A percentile compares a stretch with the other conserved stretches of the same genome.
Evolutionary conservation across 805 yeast genomes (phyloP).

Genomic region (Candida bentonensis): DNA sequence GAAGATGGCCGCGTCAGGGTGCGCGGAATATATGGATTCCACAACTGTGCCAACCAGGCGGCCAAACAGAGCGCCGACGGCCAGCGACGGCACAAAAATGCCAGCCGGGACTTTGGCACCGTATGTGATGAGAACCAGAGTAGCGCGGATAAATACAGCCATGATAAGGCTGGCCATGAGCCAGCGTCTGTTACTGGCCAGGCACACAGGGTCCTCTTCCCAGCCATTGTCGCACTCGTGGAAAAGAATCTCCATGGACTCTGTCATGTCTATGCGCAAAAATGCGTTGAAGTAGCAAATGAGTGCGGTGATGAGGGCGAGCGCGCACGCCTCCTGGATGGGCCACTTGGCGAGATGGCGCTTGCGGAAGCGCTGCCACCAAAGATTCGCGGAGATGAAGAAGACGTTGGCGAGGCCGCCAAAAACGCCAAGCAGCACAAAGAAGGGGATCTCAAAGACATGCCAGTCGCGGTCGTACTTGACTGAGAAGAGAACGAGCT

Average conservation of each 20-base stretch:
- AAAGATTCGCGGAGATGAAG: constrained; percentile 60
- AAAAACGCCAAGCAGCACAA: constrained; percentile 65
- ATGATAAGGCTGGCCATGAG: constrained; percentile 40
- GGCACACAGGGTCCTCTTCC: constrained; percentile 26
- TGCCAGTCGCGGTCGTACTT: constrained; percentile 79
- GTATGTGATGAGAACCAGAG: constrained; percentile 69
- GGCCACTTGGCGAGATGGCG: constrained; percentile 44
- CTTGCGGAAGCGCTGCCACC: constrained; percentile 66
- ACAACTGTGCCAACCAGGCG: constrained; percentile 66
- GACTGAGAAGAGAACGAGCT: constrained; percentile 86
- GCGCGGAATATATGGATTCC: constrained; percentile 32
- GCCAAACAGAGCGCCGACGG: constrained; percentile 92
- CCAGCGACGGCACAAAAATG: constrained; percentile 93
- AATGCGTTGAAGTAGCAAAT: constrained; percentile 77
- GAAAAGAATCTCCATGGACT: constrained; percentile 79
- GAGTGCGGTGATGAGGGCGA: constrained; percentile 58
- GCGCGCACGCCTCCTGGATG: constrained; percentile 52
- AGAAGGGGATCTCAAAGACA: constrained; percentile 64
- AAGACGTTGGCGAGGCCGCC: constrained; percentile 86
- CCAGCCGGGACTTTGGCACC: constrained; percentile 95
- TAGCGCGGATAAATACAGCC: constrained; percentile 62
- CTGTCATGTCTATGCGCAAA: constrained; percentile 83
- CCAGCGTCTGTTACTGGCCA: constrained; percentile 9
- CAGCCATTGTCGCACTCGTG: constrained; percentile 56
- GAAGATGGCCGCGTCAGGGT: constrained; percentile 25